Conservation (phyloP, 495 filamentous ascomycete genomes). For the Aspergillus affinis region DNA sequence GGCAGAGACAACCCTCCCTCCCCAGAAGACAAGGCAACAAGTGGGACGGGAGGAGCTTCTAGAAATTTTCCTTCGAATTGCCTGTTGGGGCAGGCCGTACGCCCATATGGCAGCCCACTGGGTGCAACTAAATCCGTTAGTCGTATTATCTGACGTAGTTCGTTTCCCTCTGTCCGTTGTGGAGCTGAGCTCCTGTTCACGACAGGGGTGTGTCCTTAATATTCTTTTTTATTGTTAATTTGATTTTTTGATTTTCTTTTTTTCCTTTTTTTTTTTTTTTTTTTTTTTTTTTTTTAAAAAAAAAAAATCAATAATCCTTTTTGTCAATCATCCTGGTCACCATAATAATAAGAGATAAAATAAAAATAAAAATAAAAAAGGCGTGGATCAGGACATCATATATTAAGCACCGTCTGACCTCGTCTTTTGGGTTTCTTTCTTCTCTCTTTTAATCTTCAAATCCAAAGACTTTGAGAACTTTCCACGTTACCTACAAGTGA, state of each 20-base stretch:
- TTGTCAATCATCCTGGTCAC: constrained; percentile 9
- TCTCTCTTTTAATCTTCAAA: constrained; percentile 8
- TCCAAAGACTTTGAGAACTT: constrained; percentile 4
- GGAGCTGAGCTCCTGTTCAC: constrained; percentile 37
- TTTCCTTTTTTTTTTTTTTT: constrained; percentile 13
- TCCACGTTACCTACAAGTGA: neutral
- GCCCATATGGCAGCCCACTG: constrained; percentile 16
- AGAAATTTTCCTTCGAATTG: constrained; percentile 46
- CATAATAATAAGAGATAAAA: constrained; percentile 10
- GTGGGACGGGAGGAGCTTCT: constrained; percentile 37
- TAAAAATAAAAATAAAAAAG: constrained; percentile 11
- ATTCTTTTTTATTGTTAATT: constrained; percentile 9
- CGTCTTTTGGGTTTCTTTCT: constrained; percentile 12
- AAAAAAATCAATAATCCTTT: neutral
- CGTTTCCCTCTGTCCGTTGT: constrained; percentile 22
- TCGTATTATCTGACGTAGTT: constrained; percentile 26
- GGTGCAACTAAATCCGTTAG: constrained; percentile 17
- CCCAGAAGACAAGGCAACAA: constrained; percentile 25
- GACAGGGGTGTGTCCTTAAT: constrained; percentile 30
- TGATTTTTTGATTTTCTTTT: constrained; percentile 10
- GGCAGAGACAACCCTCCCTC: neutral
- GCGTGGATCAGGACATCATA: constrained; percentile 8
- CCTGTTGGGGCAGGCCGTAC: constrained; percentile 31
- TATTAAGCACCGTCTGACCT: constrained; percentile 16
- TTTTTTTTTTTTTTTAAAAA: constrained; percentile 9